Conservation (phyloP, 148 eudicot genomes). For the Silene uniflora region DNA sequence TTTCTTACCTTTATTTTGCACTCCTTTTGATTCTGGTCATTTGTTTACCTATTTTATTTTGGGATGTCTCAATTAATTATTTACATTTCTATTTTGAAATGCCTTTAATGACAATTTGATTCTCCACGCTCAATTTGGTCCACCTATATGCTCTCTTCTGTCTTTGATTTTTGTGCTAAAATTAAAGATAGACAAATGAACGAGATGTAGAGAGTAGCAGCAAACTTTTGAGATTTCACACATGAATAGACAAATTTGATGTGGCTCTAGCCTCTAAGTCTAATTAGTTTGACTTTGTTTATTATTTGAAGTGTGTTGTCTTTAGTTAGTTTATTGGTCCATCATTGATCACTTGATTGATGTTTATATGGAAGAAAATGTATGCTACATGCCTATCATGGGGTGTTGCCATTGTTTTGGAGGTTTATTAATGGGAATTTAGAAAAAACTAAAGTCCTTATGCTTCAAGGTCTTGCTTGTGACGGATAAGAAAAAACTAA, state of each 20-base stretch:
- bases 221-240: slow-evolving; percentile 21
- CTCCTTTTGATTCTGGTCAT: no score
- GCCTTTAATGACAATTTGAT: no score
- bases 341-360: neutral
- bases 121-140: no score
- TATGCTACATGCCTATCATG: slow-evolving; percentile 15
- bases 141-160: no score
- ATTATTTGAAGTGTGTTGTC: neutral
- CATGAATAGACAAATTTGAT: neutral
- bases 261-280: neutral
- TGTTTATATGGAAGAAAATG: neutral
- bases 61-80: no score
- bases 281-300: neutral
- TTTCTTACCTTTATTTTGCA: neutral
- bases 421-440: neutral
- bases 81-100: no score
- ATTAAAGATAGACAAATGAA: no score
- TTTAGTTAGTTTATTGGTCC: neutral
- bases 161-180: no score
- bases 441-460: neutral
- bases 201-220: no score
- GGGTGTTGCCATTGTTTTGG: slow-evolving; percentile 11
- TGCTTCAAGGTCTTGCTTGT: no score
- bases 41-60: no score
- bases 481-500: no score